Evolutionary conservation across 2,329 filamentous ascomycete species (phyloP), one percentile per base, ranked within the genome.

Genomic region (Ustulina deusta): DNA sequence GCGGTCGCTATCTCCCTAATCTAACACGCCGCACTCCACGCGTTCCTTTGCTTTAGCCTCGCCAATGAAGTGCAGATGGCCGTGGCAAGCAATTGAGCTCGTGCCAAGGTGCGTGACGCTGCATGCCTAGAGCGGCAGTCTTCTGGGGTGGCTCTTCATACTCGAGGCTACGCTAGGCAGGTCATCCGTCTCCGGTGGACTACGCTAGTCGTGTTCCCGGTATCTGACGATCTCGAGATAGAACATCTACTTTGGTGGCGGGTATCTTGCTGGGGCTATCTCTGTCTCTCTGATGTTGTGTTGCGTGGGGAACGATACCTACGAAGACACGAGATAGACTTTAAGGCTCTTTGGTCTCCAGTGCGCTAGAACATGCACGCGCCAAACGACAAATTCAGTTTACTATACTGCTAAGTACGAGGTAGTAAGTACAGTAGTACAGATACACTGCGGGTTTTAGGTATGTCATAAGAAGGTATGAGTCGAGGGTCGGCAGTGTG

Each of bases 11-110:
- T 36, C n/a, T 29, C n/a, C 6, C 22, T 51, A 29, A n/a, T 32
- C 17, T 25, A 20, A 20, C n/a, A 20, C 25, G 13, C 17, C 15
- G 13, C 46, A 20, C 38, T 25, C 27, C 11, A 38, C 52, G 25
- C 54, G 29, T 20, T n/a, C 59, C 17, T 22, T 25, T 38, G 36
- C 15, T 36, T 44, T 57, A 67, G 60, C 65, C 60, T 67, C 32
- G 54, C 63, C 55, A 32, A 49, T 25, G 40, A 36, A 38, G 38
- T 25, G 48, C 51, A 61, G 54, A 40, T 48, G 17, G 48, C 9
- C 29, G 61, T 58, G 52, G 42, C 42, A 40, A 63, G 51, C 15
- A 51, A 10, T 32, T 40, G 27, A 22, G 61, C 20, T 20, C 22
- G 40, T 56, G 38, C 49, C 48, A 52, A 44, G 46, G 59, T 54